Base-by-base conservation (phyloP, 192 early-diverging fungal genomes). In the Obelidium mucronatum region DNA sequence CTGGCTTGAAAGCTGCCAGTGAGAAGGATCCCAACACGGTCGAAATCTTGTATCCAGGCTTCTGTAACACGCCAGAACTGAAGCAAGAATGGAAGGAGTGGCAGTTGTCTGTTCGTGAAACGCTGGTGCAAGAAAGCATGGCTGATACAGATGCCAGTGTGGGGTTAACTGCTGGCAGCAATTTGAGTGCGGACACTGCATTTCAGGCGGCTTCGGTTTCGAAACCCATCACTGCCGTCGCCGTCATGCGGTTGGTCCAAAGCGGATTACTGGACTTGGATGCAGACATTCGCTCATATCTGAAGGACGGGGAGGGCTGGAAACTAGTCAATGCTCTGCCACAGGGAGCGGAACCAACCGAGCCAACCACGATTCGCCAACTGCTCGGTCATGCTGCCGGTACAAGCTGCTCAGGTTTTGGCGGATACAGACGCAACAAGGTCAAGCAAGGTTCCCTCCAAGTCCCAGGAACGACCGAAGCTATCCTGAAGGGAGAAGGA, bases 121-220 rank as follows among this genome's bases (percentile, higher is more conserved):
- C 19, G n/a, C 19, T 65, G 15, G 19, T 65, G 31, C 33, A 8
- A 13, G 34, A 65, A 6, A 19, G 33, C 11, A 37, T 65, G 8
- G 31, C 63, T 24, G 63, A 65, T 39, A 39, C 63, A 0, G 63
- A 65, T 40, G 63, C 31, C 31, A 36, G 26, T 26, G 63, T 65
- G 19, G 63, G 63, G 34, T 24, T 19, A 37, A 1, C 6, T 22
- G 5, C 55, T 8, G 33, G 8, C 34, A 35, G 19, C 22, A 54
- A 68, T 31, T 48, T 67, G 13, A 35, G 60, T n/a, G 33, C 36
- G 11, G 37, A 67, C 22, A 78, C 82, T 36, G 55, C 48, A 36
- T 83, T 81, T 52, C 82, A 83, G 71, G 74, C 68, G 8, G 79
- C 79, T 11, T 80, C 79, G 28, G 62, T 83, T 28, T 61, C 54